A percentile compares a stretch with the other conserved stretches of the same genome.
These are phyloP conservation scores for Acanthamoeba rhysodes DNA, from an alignment of 208 protist genomes.

Conservation along the genomic window DNA sequence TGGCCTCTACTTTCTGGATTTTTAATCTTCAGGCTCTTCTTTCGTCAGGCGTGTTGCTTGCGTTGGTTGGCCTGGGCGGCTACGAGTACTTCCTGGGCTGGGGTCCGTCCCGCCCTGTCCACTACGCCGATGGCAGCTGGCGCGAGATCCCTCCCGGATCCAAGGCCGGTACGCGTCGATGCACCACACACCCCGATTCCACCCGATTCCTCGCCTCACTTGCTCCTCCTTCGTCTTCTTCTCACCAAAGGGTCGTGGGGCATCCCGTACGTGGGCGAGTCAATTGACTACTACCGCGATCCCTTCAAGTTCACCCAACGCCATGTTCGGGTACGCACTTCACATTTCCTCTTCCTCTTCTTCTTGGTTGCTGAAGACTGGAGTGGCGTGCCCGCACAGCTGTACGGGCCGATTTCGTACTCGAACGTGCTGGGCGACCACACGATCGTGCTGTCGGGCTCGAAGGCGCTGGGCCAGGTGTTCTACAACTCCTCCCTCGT, in stretches of 20 bases:
- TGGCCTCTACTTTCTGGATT: no score
- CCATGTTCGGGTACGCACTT: neutral
- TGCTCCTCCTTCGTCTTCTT: neutral
- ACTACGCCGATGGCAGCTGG: neutral
- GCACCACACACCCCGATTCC: no score
- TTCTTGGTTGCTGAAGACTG: no score
- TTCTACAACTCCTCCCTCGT: slow-evolving; percentile 43
- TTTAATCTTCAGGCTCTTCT: no score
- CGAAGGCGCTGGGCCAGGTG: slow-evolving; percentile 6
- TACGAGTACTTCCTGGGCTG: slow-evolving; percentile 32
- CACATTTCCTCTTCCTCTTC: neutral
- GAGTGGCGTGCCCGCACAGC: no score
- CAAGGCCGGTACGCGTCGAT: neutral
- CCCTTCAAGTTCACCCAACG: slow-evolving; percentile 45
- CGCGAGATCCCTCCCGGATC: neutral
- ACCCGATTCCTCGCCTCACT: no score
- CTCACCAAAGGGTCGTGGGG: slow-evolving; percentile 1
- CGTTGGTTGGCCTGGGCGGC: neutral
- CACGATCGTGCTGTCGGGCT: neutral
- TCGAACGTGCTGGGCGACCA: slow-evolving; percentile 8
- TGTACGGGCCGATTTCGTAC: slow-evolving; percentile 16
- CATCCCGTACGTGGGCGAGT: slow-evolving; percentile 30
- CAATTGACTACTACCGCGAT: slow-evolving; percentile 27
- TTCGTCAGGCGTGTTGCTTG: neutral
- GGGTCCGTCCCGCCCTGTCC: neutral